A percentile compares a stretch with the other conserved stretches of the same genome.
Evolutionary conservation across 148 eudicot genomes (phyloP).

Genomic region (Beta vulgaris): DNA sequence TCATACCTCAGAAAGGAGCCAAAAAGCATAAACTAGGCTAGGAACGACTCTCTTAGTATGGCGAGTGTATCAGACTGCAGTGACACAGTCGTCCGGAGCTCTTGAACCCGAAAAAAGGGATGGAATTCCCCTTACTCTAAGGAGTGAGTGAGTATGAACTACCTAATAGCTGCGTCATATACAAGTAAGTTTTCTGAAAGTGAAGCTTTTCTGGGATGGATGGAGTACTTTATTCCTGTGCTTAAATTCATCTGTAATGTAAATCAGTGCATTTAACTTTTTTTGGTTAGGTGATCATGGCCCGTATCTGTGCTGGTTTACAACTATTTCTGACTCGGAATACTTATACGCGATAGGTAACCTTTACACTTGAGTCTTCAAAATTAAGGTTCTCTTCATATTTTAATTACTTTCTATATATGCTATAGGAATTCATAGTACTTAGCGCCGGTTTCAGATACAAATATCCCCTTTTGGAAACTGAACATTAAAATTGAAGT

Average conservation of each 20-base stretch:
- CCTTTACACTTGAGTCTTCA: background rate
- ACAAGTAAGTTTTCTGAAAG: background rate
- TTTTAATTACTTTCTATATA: background rate
- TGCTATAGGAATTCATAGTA: background rate
- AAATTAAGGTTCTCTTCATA: background rate
- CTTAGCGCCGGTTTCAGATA: background rate
- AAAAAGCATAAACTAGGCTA: background rate
- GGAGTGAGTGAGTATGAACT: background rate
- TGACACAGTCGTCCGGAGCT: too few relatives aligned
- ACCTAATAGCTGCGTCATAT: background rate
- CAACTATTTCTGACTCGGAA: background rate
- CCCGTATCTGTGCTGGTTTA: background rate
- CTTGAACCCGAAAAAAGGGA: too few relatives aligned
- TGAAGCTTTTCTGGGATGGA: background rate
- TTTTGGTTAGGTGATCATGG: slow-evolving; percentile 13
- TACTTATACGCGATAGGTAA: background rate
- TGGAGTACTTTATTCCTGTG: background rate
- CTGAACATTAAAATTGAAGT: background rate
- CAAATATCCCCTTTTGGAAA: background rate
- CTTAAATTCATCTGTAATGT: background rate
- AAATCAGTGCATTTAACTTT: background rate
- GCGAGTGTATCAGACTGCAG: too few relatives aligned
- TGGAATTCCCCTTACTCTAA: too few relatives aligned
- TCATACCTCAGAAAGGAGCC: background rate
- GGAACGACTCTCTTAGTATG: too few relatives aligned